A percentile compares a stretch with the other conserved stretches of the same genome.
Evolutionary conservation across 805 yeast species (phyloP).

Genomic region (Ogataea populi-albae): DNA sequence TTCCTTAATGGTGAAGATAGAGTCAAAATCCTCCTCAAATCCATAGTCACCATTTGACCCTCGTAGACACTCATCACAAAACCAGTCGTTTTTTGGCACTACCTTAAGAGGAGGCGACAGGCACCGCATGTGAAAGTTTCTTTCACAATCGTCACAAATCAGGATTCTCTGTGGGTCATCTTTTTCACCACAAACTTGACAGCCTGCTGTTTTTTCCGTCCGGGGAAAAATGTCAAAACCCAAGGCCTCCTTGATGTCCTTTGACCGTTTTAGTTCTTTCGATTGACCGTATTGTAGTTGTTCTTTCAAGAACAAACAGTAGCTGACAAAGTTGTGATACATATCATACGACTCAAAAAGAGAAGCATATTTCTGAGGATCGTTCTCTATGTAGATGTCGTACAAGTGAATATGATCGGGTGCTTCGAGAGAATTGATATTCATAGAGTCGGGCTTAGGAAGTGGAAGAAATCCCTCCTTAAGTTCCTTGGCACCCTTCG

Average conservation of each 20-base stretch:
- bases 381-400: slow-evolving; percentile 27
- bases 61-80: slow-evolving; percentile 76
- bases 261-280: slow-evolving; percentile 1
- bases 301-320: slow-evolving; percentile 17
- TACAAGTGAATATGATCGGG: slow-evolving; percentile 27
- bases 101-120: slow-evolving; percentile 51
- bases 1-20: slow-evolving; percentile 45
- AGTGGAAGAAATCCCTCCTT: slow-evolving; percentile 13
- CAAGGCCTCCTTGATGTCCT: slow-evolving; percentile 7
- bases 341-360: slow-evolving; percentile 13
- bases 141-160: slow-evolving; percentile 73
- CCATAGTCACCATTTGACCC: slow-evolving; percentile 84
- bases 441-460: slow-evolving; percentile 5
- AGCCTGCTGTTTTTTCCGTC: slow-evolving; percentile 19
- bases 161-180: slow-evolving; percentile 47
- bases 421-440: not conserved
- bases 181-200: slow-evolving; percentile 43
- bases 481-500: slow-evolving; percentile 34
- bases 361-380: slow-evolving; percentile 5
- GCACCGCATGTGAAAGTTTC: slow-evolving; percentile 65
- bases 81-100: slow-evolving; percentile 68
- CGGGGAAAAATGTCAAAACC: slow-evolving; percentile 1
- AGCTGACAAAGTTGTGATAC: slow-evolving; percentile 15
- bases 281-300: slow-evolving; percentile 5
- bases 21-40: slow-evolving; percentile 63